phyloP scores from a whole-genome alignment of 176 grass and related monocot species.

The Oryza officinalis region DNA sequence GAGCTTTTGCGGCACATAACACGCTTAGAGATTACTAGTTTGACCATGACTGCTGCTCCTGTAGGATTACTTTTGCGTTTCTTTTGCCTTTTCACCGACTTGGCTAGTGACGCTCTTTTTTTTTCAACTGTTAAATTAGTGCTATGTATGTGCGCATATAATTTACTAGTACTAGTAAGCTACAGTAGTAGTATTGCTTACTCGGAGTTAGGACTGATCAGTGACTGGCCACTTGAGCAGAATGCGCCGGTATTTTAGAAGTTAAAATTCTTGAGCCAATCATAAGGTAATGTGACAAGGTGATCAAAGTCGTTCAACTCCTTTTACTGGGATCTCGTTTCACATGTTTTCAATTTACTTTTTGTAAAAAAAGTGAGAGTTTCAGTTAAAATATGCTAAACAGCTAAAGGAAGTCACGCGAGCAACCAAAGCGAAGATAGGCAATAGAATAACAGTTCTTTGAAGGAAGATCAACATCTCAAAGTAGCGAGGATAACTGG shows the following conservation, averaged over 20 bases:
- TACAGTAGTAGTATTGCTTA: neutral
- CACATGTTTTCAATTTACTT: neutral
- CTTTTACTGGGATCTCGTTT: neutral
- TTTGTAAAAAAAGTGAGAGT: neutral
- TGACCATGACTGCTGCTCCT: neutral
- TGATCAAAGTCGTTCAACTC: neutral
- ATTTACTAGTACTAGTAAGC: neutral
- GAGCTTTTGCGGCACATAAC: neutral
- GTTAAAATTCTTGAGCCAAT: neutral
- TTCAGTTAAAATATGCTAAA: neutral
- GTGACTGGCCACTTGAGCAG: neutral
- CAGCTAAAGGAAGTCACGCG: neutral
- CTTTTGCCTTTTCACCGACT: slow-evolving; percentile 1
- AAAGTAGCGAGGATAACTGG: neutral
- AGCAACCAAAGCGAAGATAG: neutral
- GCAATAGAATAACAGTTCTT: neutral
- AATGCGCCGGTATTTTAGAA: slow-evolving; percentile 5
- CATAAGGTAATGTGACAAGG: neutral
- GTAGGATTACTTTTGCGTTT: neutral
- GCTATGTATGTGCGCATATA: neutral
- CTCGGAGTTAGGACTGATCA: neutral
- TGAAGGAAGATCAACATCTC: neutral
- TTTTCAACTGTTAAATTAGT: neutral
- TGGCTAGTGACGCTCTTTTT: neutral
- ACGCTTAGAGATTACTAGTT: neutral